Conservation (phyloP, 768 basidiomycete species). For the Trametes villosa region DNA sequence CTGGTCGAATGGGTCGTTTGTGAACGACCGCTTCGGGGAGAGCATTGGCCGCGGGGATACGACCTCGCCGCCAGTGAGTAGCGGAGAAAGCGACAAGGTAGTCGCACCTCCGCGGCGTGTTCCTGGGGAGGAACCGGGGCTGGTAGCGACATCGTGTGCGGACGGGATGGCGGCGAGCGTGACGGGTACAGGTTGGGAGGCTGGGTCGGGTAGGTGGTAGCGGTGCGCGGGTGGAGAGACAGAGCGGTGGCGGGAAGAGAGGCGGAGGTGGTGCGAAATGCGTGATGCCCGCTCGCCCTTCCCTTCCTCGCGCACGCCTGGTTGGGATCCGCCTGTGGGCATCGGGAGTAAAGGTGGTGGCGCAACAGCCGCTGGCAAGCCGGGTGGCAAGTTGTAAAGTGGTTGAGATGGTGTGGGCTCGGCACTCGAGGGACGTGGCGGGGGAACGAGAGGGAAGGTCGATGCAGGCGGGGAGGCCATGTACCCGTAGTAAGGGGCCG, state of each 20-base stretch:
- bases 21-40: conserved; percentile 65
- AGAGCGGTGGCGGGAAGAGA: conserved; percentile 60
- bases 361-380: conserved; percentile 39
- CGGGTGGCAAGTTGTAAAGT: conserved; percentile 37
- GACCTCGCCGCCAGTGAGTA: conserved; percentile 28
- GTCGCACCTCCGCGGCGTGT: not conserved
- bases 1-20: conserved; percentile 44
- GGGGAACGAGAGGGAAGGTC: conserved; percentile 29
- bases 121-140: conserved; percentile 13
- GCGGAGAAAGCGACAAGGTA: conserved; percentile 15
- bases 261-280: conserved; percentile 60
- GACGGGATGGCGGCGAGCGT: conserved; percentile 3
- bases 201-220: conserved; percentile 44
- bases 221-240: conserved; percentile 66
- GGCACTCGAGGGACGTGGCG: conserved; percentile 57
- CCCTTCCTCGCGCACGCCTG: conserved; percentile 53
- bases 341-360: conserved; percentile 39
- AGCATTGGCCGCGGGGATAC: conserved; percentile 70
- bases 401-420: conserved; percentile 43
- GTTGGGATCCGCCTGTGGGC: conserved; percentile 10
- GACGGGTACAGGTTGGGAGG: conserved; percentile 3
- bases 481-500: conserved; percentile 11
- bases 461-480: conserved; percentile 11
- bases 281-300: conserved; percentile 65
- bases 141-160: not conserved